Evolutionary conservation across 768 basidiomycete species (phyloP).

Genomic region (Sporobolomyces pararoseus): DNA sequence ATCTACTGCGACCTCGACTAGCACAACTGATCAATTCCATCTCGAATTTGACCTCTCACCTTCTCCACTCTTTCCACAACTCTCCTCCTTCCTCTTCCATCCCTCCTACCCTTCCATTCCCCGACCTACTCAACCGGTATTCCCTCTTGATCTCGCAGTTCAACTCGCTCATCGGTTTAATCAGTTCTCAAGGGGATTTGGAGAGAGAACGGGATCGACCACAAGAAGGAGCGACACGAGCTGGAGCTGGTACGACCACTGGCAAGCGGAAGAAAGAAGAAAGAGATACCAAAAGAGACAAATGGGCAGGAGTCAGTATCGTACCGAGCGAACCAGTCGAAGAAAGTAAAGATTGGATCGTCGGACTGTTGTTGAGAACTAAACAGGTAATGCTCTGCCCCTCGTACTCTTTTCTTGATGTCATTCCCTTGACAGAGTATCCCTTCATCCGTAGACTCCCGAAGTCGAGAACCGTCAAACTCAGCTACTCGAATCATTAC

Average conservation of each 20-base stretch:
- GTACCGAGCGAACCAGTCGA: conserved; percentile 30
- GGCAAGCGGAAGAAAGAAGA: conserved; percentile 8
- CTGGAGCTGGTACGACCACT: too few species aligned
- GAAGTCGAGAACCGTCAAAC: conserved; percentile 27
- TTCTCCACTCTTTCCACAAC: conserved; percentile 20
- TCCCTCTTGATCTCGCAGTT: conserved; percentile 29
- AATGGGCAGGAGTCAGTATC: conserved; percentile 26
- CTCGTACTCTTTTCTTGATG: background rate
- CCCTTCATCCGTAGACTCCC: conserved; percentile 15
- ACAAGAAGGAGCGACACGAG: too few species aligned
- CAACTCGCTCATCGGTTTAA: background rate
- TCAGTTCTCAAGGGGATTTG: conserved; percentile 12
- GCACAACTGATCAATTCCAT: conserved; percentile 37
- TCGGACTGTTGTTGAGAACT: conserved; percentile 32
- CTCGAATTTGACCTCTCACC: conserved; percentile 24
- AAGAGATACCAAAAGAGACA: conserved; percentile 28
- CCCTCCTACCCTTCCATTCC: conserved; percentile 27
- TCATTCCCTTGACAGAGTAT: background rate
- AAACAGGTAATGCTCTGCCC: conserved; percentile 31
- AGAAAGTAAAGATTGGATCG: conserved; percentile 39
- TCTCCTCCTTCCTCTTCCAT: conserved; percentile 11
- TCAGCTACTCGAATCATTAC: conserved; percentile 13
- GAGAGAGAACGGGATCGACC: conserved; percentile 18
- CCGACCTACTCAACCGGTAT: conserved; percentile 28
- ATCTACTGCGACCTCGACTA: conserved; percentile 35